Evolutionary conservation across 257 asterid species (phyloP), one percentile per base, ranked within the genome.

Genomic region (Echium plantagineum): DNA sequence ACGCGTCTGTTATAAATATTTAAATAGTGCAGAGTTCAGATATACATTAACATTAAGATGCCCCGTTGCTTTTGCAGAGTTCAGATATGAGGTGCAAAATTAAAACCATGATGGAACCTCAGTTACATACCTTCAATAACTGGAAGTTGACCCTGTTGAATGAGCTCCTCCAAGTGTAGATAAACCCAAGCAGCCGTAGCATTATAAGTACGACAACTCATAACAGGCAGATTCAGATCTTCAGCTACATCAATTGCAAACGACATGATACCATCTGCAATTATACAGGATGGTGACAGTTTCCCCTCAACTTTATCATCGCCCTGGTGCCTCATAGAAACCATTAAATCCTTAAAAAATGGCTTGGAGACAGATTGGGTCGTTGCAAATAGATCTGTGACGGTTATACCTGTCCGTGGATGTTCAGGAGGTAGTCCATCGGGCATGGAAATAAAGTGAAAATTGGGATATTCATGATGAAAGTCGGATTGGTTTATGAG

Each of bases 381-480:
- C 59, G 81, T 61, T 52, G 28, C 15, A 21, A 70, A 20, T 58
- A 75, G 28, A 63, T 79, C 84, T 4, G 52, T 2, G 32, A 20
- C 0, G 13, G 57, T 46, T 2, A 18, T 21, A 0, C 72, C 80
- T 16, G 64, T 9, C 4, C 81, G 71, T 4, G 75, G 77, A 66
- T 79, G 77, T 51, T 75, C 81, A 59, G 67, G 61, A 53, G 77
- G 74, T 28, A 79, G 66, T 2, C 81, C 84, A 69, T 79, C 79
- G 52, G 79, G 74, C 18, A 79, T 61, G 22, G 77, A 67, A 20
- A 65, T 53, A 60, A 75, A 73, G 5, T 60, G 24, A 63, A 79
- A 55, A 21, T 55, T 62, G 13, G 74, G 76, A 65, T 57, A 66
- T 19, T 57, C 61, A 62, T 57, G 63, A 55, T 63, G 68, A 76